Base-by-base conservation (phyloP, 768 basidiomycete genomes). In the Rickenella mellea region DNA sequence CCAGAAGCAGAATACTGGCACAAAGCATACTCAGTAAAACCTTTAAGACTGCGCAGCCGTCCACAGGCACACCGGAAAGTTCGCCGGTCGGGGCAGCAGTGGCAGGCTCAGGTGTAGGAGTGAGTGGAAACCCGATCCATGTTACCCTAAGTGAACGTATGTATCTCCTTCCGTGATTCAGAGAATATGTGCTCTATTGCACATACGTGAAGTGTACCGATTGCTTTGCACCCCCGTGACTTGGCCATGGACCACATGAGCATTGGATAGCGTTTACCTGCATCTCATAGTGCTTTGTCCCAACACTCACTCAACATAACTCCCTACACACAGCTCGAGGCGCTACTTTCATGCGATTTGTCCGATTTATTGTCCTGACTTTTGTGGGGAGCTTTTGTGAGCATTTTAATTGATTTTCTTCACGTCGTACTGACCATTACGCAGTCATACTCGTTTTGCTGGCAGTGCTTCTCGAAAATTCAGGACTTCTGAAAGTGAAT, bases 401-500 rank as follows among this genome's bases (percentile, higher is more conserved):
- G 9, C 33, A 36, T 6, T 22, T 10, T 4, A 36, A 3, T 5
- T 14, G 24, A 11, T 15, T 15, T 14, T 30, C n/a, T 31, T 17
- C 24, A 2, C n/a, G n/a, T n/a, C n/a, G n/a, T n/a, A n/a, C n/a
- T 28, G 3, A 17, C 11, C 15, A 11, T 14, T 33, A 22, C 15
- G 7, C 47, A 87, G 84, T 87, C 60, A 71, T 90, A 57, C 66
- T 98, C 43, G 87, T 93, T 40, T 70, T 93, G 26, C 65, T 97
- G 20, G 84, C 90, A 1, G 81, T 96, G 26, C 70, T 96, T 51
- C 76, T 97, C 52, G 94, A 97, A 63, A 93, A 90, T 59, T 84
- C 89, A 20, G 93, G 93, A 3, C 70, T 97, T 30, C 76, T 96
- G 68, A 94, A 94, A 65, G 80, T 85, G 5, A 90, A 84, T 3